Percentiles rank a stretch among this genome's conserved stretches.
Evolutionary conservation across 106 monocot species (phyloP).

Genomic region (Platanthera zijinensis): DNA sequence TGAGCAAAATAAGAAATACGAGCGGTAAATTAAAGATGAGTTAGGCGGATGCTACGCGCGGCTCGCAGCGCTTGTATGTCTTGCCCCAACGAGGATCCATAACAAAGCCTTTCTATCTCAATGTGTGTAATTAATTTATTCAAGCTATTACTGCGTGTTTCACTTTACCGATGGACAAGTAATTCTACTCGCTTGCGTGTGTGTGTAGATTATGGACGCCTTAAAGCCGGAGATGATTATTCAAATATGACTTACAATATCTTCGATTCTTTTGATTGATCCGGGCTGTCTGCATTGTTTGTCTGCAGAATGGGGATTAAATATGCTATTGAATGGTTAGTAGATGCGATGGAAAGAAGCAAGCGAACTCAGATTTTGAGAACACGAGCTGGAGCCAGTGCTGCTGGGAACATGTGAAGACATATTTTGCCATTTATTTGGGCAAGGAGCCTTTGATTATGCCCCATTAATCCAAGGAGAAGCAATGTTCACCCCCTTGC

Average conservation of each 20-base stretch:
- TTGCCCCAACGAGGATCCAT: no score
- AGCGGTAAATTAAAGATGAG: no score
- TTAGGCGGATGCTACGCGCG: no score
- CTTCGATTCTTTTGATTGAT: neutral
- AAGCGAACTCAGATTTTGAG: conserved; percentile 61
- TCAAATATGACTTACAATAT: neutral
- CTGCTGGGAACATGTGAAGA: neutral
- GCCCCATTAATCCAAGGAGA: neutral
- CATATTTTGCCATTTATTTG: neutral
- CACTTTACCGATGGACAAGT: no score
- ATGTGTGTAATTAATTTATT: no score
- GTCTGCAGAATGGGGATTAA: conserved; percentile 61
- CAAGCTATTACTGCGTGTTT: no score
- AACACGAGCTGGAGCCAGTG: conserved; percentile 30
- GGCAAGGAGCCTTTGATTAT: no score
- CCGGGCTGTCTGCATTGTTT: neutral
- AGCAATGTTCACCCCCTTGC: neutral
- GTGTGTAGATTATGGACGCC: no score
- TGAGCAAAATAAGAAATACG: no score
- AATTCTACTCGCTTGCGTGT: no score
- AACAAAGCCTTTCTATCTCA: no score
- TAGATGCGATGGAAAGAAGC: conserved; percentile 85
- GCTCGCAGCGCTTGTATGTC: no score
- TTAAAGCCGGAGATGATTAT: neutral
- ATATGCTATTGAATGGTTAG: conserved; percentile 76